A percentile compares a stretch with the other conserved stretches of the same genome.
These are phyloP conservation scores for Nakazawaea anatomiae DNA, from an alignment of 805 yeast genomes.

Conservation along the genomic window DNA sequence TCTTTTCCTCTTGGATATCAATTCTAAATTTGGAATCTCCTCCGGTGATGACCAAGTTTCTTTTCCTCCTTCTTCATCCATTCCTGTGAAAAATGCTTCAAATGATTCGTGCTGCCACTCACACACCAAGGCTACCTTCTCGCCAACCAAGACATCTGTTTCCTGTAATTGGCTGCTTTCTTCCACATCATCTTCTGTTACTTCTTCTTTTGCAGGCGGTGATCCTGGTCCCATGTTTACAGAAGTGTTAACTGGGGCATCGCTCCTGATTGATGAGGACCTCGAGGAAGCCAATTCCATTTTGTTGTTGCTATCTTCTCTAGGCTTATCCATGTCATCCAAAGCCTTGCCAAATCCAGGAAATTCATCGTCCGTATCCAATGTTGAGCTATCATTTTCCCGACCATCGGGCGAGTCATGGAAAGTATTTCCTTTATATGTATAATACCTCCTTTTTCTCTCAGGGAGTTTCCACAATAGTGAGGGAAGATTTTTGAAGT, in stretches of 20 bases:
- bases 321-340: neutral
- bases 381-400: neutral
- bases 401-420: neutral
- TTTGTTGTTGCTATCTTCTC: slow-evolving; percentile 6
- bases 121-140: slow-evolving; percentile 45
- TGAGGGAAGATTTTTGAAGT: slow-evolving; percentile 34
- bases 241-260: neutral
- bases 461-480: slow-evolving; percentile 25
- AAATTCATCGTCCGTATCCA: neutral
- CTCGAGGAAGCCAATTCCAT: neutral
- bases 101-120: slow-evolving; percentile 55
- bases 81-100: slow-evolving; percentile 46
- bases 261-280: neutral
- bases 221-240: neutral
- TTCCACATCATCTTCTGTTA: neutral
- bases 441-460: slow-evolving; percentile 24
- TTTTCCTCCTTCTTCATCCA: slow-evolving; percentile 36
- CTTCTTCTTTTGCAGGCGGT: neutral
- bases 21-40: slow-evolving; percentile 44
- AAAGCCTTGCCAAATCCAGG: slow-evolving; percentile 3
- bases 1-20: slow-evolving; percentile 39
- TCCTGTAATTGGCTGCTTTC: slow-evolving; percentile 8
- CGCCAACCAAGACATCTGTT: slow-evolving; percentile 19
- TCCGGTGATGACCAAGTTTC: slow-evolving; percentile 54
- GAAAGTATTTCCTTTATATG: slow-evolving; percentile 17